A percentile compares a stretch with the other conserved stretches of the same genome.
These are phyloP conservation scores for Heliophila coronopifolia DNA, from an alignment of 441 rosid species.

Conservation along the genomic window DNA sequence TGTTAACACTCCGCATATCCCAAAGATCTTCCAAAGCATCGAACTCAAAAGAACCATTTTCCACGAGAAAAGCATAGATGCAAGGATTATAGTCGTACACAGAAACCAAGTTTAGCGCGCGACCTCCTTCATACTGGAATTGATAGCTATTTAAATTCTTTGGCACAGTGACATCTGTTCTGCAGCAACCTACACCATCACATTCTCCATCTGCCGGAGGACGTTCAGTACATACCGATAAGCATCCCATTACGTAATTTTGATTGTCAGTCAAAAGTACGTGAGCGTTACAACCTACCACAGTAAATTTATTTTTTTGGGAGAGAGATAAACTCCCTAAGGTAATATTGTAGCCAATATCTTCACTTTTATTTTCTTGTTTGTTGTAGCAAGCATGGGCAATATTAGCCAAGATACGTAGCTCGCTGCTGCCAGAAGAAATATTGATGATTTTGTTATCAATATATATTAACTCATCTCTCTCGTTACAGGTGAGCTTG, in stretches of 20 bases:
- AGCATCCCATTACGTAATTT: not conserved
- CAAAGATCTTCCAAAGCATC: not conserved
- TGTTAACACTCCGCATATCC: not conserved
- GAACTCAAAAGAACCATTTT: conserved; percentile 27
- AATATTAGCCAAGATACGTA: not conserved
- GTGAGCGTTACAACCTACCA: conserved; percentile 35
- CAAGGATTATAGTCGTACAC: conserved; percentile 30
- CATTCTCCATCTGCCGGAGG: conserved; percentile 6
- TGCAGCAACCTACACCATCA: conserved; percentile 39
- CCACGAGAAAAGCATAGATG: conserved; percentile 36
- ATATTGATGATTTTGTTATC: not conserved
- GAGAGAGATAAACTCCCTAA: not conserved
- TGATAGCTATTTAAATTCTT: not conserved
- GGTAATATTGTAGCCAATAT: not conserved
- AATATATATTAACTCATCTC: not conserved
- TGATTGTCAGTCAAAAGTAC: not conserved
- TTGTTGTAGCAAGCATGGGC: not conserved
- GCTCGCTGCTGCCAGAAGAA: not conserved
- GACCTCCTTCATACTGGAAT: no score
- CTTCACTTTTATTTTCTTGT: not conserved
- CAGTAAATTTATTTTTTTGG: conserved; percentile 33
- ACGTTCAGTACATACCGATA: not conserved
- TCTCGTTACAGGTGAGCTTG: not conserved
- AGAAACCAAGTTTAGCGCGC: not conserved
- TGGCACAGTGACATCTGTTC: conserved; percentile 26